These are phyloP conservation scores for Malus hybrid DNA, from an alignment of 331 rosid species.

Conservation along the genomic window DNA sequence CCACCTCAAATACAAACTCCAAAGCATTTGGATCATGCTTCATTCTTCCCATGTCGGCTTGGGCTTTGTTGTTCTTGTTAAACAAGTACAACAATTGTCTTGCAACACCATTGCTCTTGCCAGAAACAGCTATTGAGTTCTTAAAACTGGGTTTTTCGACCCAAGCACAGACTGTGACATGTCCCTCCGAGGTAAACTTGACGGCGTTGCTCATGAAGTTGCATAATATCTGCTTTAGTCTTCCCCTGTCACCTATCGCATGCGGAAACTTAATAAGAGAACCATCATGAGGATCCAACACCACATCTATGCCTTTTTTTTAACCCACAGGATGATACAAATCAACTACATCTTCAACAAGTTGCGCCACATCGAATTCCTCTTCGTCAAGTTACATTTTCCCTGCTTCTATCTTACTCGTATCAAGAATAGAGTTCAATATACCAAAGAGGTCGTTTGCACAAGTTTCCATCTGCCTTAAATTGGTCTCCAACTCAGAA, in stretches of 20 bases:
- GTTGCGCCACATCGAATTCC: constrained; percentile 54
- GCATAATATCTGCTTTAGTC: constrained; percentile 59
- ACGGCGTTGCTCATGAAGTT: constrained; percentile 77
- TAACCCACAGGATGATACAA: constrained; percentile 44
- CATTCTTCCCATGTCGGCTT: constrained; percentile 19
- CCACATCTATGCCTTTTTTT: constrained; percentile 60
- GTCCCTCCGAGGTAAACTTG: constrained; percentile 69
- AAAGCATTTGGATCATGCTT: constrained; percentile 24
- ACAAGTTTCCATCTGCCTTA: constrained; percentile 58
- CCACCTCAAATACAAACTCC: constrained; percentile 73
- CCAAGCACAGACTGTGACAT: constrained; percentile 59
- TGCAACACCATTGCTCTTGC: constrained; percentile 5
- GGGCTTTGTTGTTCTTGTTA: constrained; percentile 23
- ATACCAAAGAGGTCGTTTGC: constrained; percentile 47
- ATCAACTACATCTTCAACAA: constrained; percentile 69
- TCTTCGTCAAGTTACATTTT: constrained; percentile 73
- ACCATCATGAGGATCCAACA: constrained; percentile 59
- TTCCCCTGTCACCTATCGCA: constrained; percentile 69
- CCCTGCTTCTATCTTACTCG: constrained; percentile 80
- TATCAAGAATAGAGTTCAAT: constrained; percentile 71
- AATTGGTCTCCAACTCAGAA: constrained; percentile 38
- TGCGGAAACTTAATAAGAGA: constrained; percentile 37
- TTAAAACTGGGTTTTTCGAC: constrained; percentile 37
- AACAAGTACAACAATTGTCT: constrained; percentile 27
- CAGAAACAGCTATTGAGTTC: constrained; percentile 33